phyloP scores from a whole-genome alignment of 768 basidiomycete species.

The Chiua virens region DNA sequence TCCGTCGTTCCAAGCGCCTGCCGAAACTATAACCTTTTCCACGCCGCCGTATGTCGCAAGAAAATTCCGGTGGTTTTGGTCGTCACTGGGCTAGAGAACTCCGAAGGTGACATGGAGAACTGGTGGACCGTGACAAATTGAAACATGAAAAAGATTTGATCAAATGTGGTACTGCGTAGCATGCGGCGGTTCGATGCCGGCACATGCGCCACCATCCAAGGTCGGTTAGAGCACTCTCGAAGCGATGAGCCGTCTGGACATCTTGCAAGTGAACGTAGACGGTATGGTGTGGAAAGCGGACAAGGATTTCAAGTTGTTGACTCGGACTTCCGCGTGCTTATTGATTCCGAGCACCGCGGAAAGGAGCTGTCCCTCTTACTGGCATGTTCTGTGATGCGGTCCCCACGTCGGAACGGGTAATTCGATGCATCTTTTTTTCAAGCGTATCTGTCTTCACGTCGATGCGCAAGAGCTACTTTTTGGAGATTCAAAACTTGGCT shows the following conservation, averaged over 20 bases:
- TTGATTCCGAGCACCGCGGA: slow-evolving; percentile 12
- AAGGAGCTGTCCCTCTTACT: slow-evolving; percentile 12
- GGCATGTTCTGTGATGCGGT: slow-evolving; percentile 18
- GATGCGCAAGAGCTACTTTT: neutral
- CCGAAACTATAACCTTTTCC: slow-evolving; percentile 32
- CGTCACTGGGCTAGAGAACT: slow-evolving; percentile 37
- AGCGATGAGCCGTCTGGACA: slow-evolving; percentile 15
- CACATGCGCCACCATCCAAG: slow-evolving; percentile 40
- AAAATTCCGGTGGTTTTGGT: slow-evolving; percentile 33
- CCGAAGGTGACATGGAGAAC: slow-evolving; percentile 32
- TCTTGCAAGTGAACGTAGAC: slow-evolving; percentile 12
- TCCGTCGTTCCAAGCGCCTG: slow-evolving; percentile 65
- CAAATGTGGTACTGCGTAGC: slow-evolving; percentile 35
- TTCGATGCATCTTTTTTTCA: slow-evolving; percentile 2
- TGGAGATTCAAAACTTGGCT: neutral
- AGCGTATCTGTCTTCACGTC: slow-evolving; percentile 13
- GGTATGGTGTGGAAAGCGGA: slow-evolving; percentile 21
- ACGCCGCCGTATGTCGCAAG: slow-evolving; percentile 29
- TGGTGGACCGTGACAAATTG: no score
- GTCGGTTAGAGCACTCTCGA: slow-evolving; percentile 18
- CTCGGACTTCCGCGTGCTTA: slow-evolving; percentile 15
- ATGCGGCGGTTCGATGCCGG: slow-evolving; percentile 36
- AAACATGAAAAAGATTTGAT: slow-evolving; percentile 33
- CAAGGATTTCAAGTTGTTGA: slow-evolving; percentile 14
- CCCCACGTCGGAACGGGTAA: slow-evolving; percentile 5